Percentiles rank a stretch among this genome's conserved stretches.
Evolutionary conservation across 2,329 filamentous ascomycete genomes (phyloP).

Genomic region (Pseudocercospora cruenta): DNA sequence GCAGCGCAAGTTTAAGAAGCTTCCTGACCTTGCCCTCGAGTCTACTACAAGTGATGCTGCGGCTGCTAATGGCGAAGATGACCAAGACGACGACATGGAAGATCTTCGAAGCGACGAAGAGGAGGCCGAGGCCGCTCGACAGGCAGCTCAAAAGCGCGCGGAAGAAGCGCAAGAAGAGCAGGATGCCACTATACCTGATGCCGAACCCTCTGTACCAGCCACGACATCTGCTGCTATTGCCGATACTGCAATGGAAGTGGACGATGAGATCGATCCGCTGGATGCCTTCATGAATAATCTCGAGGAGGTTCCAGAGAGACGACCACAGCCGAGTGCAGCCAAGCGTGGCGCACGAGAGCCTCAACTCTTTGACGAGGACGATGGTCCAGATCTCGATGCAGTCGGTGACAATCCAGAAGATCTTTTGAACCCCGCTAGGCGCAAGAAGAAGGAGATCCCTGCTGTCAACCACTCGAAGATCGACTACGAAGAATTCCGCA

Average conservation of each 20-base stretch:
- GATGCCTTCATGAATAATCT: constrained; percentile 94
- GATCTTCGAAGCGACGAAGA: constrained; percentile 86
- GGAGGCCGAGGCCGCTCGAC: constrained; percentile 79
- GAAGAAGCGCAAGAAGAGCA: constrained; percentile 47
- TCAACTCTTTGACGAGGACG: constrained; percentile 80
- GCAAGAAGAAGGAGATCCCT: constrained; percentile 96
- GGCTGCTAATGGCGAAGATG: constrained; percentile 60
- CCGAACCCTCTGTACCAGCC: constrained; percentile 30
- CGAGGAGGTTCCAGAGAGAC: constrained; percentile 52
- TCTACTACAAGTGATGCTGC: constrained; percentile 47
- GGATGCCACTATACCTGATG: constrained; percentile 52
- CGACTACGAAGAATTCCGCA: constrained; percentile 82
- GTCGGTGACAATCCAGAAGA: constrained; percentile 67
- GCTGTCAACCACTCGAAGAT: constrained; percentile 83
- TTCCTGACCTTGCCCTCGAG: constrained; percentile 73
- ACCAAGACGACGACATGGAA: constrained; percentile 60
- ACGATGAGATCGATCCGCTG: constrained; percentile 81
- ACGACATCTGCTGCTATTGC: constrained; percentile 12
- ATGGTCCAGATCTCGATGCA: constrained; percentile 69
- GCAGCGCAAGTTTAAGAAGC: constrained; percentile 85
- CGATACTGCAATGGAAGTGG: constrained; percentile 43
- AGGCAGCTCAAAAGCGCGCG: constrained; percentile 78
- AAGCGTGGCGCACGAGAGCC: constrained; percentile 67
- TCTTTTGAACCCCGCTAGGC: constrained; percentile 61
- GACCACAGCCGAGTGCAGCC: constrained; percentile 37